These are phyloP conservation scores for Macroventuria anomochaeta DNA, from an alignment of 2,329 filamentous ascomycete species.

Conservation along the genomic window DNA sequence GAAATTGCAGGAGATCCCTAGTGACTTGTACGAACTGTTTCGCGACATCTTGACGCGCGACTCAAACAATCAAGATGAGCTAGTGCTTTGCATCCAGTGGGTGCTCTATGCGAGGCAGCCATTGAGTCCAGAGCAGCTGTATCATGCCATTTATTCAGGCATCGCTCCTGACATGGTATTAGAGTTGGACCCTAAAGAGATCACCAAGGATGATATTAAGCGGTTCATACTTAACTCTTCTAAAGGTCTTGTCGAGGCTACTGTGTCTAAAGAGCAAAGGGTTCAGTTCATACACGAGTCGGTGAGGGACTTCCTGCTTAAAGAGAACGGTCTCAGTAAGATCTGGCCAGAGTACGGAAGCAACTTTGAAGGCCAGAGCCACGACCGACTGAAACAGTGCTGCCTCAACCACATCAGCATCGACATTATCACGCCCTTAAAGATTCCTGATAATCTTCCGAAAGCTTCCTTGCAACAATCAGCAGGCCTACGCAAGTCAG, in stretches of 20 bases:
- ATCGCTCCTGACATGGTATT: constrained; percentile 9
- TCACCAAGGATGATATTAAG: constrained; percentile 17
- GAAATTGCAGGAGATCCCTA: constrained; percentile 43
- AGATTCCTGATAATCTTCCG: neutral
- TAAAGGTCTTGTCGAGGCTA: constrained; percentile 33
- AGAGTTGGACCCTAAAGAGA: constrained; percentile 24
- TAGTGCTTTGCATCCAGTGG: constrained; percentile 28
- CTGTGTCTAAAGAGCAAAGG: constrained; percentile 21
- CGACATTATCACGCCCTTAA: constrained; percentile 8
- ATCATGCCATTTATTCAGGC: constrained; percentile 22
- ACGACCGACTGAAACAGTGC: constrained; percentile 52
- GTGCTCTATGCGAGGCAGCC: constrained; percentile 26
- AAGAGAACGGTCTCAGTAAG: constrained; percentile 39
- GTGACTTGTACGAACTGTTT: constrained; percentile 54
- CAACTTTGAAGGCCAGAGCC: constrained; percentile 45
- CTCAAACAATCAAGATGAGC: constrained; percentile 11
- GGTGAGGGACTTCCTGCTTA: constrained; percentile 50
- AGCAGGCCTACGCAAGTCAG: neutral
- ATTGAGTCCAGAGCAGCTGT: constrained; percentile 25
- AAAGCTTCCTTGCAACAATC: neutral
- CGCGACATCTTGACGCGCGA: constrained; percentile 54
- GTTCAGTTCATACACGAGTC: constrained; percentile 44
- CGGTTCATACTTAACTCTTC: constrained; percentile 31
- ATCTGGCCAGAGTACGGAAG: constrained; percentile 44
- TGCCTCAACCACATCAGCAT: constrained; percentile 52